A percentile compares a stretch with the other conserved stretches of the same genome.
Evolutionary conservation across 805 yeast species (phyloP).

Genomic region (Barnettozyma sp.): DNA sequence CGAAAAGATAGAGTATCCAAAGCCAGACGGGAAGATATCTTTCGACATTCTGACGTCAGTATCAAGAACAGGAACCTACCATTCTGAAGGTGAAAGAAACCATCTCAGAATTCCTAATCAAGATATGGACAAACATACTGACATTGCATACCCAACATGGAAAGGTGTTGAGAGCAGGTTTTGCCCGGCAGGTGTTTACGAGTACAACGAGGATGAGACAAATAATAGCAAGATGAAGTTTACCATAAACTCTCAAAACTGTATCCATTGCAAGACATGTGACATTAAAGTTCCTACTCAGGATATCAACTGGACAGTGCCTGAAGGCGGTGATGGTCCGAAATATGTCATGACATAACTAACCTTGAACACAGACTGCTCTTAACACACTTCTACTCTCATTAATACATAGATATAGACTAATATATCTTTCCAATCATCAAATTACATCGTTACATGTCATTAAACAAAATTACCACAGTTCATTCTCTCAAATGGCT

Average conservation of each 20-base stretch:
- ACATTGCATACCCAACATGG: conserved; percentile 61
- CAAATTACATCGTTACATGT: conserved; percentile 8
- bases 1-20: conserved; percentile 80
- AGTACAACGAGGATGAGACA: conserved; percentile 64
- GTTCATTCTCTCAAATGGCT: no score
- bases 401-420: not conserved
- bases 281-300: conserved; percentile 95
- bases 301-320: conserved; percentile 94
- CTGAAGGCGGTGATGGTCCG: conserved; percentile 99
- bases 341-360: conserved; percentile 87
- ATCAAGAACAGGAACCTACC: conserved; percentile 92
- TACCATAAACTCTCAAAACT: conserved; percentile 93
- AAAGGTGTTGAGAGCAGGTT: conserved; percentile 87
- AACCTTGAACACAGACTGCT: no score
- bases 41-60: conserved; percentile 94
- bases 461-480: no score
- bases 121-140: conserved; percentile 60
- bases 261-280: conserved; percentile 98
- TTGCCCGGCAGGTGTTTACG: conserved; percentile 99
- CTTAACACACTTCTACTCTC: not conserved
- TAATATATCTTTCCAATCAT: no score
- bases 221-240: conserved; percentile 63
- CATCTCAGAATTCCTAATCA: conserved; percentile 71
- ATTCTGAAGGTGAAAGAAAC: conserved; percentile 88
- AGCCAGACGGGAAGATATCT: conserved; percentile 90